Conservation (phyloP, 345 rosid genomes). For the Mercurialis annua region DNA sequence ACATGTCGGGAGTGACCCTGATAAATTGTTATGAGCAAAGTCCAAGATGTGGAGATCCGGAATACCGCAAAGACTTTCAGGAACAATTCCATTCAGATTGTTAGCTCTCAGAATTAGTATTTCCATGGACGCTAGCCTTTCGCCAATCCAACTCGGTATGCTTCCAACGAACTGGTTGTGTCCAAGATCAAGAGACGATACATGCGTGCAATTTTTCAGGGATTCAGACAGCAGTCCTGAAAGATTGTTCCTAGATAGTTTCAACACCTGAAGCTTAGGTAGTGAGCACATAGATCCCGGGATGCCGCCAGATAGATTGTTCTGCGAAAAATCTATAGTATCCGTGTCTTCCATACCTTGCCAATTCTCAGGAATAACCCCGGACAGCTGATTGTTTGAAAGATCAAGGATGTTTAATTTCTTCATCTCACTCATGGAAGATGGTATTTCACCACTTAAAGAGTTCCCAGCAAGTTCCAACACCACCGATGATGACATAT, state of each 20-base stretch:
- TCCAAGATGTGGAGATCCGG: constrained; percentile 17
- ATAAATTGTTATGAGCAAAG: constrained; percentile 13
- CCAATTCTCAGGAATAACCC: constrained; percentile 13
- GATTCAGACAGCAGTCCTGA: constrained; percentile 16
- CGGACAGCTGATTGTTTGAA: constrained; percentile 23
- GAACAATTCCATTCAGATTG: constrained; percentile 13
- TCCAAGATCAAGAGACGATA: constrained; percentile 8
- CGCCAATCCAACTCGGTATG: constrained; percentile 14
- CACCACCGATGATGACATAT: not conserved
- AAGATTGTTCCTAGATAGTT: constrained; percentile 19
- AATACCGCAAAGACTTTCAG: constrained; percentile 13
- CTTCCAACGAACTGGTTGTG: not conserved
- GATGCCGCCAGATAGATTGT: constrained; percentile 23
- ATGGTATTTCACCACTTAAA: constrained; percentile 23
- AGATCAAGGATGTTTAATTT: constrained; percentile 15
- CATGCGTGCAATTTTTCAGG: constrained; percentile 6
- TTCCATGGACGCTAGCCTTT: not conserved
- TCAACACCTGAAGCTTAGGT: constrained; percentile 6
- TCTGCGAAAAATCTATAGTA: constrained; percentile 17
- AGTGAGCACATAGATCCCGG: constrained; percentile 16
- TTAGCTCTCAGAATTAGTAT: constrained; percentile 16
- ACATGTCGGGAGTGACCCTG: constrained; percentile 19
- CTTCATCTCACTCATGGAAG: constrained; percentile 10
- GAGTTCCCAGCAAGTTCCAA: constrained; percentile 24
- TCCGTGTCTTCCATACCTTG: not conserved